Percentiles rank a stretch among this genome's conserved stretches.
phyloP scores from a whole-genome alignment of 192 early-diverging fungal species.

The Phycomyces blakesleeanus region DNA sequence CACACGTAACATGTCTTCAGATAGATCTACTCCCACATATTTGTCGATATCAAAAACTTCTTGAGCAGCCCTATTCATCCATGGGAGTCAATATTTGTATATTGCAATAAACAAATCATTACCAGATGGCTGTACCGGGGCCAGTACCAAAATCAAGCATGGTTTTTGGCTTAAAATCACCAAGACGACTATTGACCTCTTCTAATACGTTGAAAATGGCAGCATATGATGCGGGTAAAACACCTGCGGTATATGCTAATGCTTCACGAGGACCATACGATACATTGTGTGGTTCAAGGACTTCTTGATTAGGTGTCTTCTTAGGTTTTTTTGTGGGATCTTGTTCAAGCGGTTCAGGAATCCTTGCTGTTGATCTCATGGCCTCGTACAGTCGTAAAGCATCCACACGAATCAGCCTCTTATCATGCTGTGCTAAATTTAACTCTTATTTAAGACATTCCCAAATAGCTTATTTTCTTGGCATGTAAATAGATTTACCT shows the following conservation, averaged over 20 bases:
- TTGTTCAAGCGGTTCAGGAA: constrained; percentile 17
- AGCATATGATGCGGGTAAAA: constrained; percentile 61
- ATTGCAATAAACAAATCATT: constrained; percentile 9
- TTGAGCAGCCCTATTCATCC: constrained; percentile 52
- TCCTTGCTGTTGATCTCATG: constrained; percentile 44
- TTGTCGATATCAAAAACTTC: constrained; percentile 51
- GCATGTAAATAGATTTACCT: constrained; percentile 13
- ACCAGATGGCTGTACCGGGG: constrained; percentile 80
- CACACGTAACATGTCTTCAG: constrained; percentile 68
- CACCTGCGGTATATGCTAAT: constrained; percentile 65
- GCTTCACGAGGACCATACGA: constrained; percentile 71
- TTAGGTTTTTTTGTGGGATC: neutral
- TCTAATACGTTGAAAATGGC: constrained; percentile 62
- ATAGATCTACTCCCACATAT: constrained; percentile 70
- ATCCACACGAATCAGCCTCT: constrained; percentile 43
- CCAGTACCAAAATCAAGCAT: constrained; percentile 83
- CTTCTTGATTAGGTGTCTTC: neutral
- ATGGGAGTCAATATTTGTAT: neutral
- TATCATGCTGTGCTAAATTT: constrained; percentile 33
- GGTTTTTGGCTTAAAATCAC: constrained; percentile 52
- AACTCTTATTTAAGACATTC: constrained; percentile 1
- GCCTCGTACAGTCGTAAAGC: constrained; percentile 51
- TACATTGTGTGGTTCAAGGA: constrained; percentile 55
- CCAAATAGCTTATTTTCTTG: neutral
- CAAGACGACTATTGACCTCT: constrained; percentile 61